phyloP scores from a whole-genome alignment of 169 alveolate genomes.

The Plasmodium billcollinsi region DNA sequence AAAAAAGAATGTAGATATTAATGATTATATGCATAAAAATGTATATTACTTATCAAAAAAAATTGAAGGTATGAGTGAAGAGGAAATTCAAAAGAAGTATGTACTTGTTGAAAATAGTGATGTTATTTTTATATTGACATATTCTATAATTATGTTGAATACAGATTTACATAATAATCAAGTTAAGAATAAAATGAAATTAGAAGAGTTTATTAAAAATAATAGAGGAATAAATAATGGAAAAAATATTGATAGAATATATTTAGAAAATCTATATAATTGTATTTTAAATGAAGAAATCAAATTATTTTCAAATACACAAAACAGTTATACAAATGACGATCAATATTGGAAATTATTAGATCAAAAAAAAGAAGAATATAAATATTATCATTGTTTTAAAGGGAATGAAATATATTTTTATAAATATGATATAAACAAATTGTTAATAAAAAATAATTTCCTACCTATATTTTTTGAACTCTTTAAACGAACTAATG shows the following conservation, averaged over 20 bases:
- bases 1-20: conserved; percentile 58
- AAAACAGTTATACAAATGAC: conserved; percentile 69
- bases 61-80: conserved; percentile 64
- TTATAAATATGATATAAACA: conserved; percentile 56
- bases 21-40: conserved; percentile 45
- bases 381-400: conserved; percentile 55
- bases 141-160: conserved; percentile 93
- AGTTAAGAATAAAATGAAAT: conserved; percentile 90
- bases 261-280: conserved; percentile 83
- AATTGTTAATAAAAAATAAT: conserved; percentile 60
- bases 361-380: conserved; percentile 55
- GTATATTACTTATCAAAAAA: conserved; percentile 47
- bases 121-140: conserved; percentile 89
- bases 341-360: conserved; percentile 74
- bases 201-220: conserved; percentile 92
- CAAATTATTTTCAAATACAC: conserved; percentile 53
- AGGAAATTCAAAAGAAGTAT: conserved; percentile 66
- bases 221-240: conserved; percentile 93
- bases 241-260: conserved; percentile 85
- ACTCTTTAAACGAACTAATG: conserved; percentile 54
- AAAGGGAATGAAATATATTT: conserved; percentile 33
- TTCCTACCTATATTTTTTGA: conserved; percentile 63
- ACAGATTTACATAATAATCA: conserved; percentile 92
- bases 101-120: conserved; percentile 87
- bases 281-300: conserved; percentile 84